A percentile compares a stretch with the other conserved stretches of the same genome.
phyloP scores from a whole-genome alignment of 1,284 basidiomycete species.

The Lignosus rhinocerotis region DNA sequence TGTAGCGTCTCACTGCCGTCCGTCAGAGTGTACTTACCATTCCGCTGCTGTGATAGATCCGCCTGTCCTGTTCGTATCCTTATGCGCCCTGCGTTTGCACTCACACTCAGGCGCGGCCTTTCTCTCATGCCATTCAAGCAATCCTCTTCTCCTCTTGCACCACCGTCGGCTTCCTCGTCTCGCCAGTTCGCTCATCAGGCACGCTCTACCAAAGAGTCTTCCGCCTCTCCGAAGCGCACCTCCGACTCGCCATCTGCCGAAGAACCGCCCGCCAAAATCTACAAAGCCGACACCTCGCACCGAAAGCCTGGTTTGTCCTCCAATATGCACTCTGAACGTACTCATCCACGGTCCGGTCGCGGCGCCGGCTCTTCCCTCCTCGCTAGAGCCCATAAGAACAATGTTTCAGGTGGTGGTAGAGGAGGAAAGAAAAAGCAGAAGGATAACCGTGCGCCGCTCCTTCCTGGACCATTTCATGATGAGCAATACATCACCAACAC shows the following conservation, averaged over 20 bases:
- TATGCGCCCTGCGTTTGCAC: conserved; percentile 53
- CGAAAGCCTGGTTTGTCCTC: conserved; percentile 1
- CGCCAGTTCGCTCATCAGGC: conserved; percentile 25
- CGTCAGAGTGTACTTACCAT: neutral
- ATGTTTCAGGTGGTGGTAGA: conserved; percentile 13
- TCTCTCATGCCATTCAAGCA: conserved; percentile 53
- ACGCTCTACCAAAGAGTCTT: conserved; percentile 15
- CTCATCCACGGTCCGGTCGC: conserved; percentile 17
- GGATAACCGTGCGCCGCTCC: conserved; percentile 9
- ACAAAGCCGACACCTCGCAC: conserved; percentile 22
- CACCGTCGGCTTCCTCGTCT: conserved; percentile 30
- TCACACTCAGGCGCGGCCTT: conserved; percentile 51
- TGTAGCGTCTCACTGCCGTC: neutral
- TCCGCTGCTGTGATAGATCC: conserved; percentile 10
- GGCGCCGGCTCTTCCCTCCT: conserved; percentile 22
- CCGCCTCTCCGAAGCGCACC: conserved; percentile 20
- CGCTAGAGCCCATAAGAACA: conserved; percentile 22
- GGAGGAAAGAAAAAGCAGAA: conserved; percentile 18
- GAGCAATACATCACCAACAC: conserved; percentile 31
- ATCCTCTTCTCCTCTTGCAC: conserved; percentile 24
- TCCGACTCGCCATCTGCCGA: conserved; percentile 16
- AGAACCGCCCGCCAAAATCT: conserved; percentile 27
- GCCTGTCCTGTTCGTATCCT: conserved; percentile 18
- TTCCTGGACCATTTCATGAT: conserved; percentile 33
- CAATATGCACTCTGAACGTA: conserved; percentile 17